Conservation (phyloP, 1,284 basidiomycete species). For the Heliocybe sulcata region DNA sequence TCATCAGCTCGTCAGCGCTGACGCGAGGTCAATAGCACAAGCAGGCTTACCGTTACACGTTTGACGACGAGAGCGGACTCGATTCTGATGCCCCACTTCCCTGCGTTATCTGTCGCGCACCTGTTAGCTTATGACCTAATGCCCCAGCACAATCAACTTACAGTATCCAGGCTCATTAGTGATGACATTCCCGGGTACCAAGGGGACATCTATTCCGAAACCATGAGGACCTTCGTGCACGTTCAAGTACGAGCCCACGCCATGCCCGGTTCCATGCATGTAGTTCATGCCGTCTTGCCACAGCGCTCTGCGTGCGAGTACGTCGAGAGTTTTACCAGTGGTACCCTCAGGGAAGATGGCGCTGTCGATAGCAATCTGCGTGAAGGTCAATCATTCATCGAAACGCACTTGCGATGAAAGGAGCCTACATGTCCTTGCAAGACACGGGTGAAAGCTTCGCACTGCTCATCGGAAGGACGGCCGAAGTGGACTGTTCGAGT, state of each 20-base stretch:
- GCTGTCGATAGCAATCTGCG: slow-evolving; percentile 83
- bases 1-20: not conserved
- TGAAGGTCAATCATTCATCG: slow-evolving; percentile 8
- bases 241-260: slow-evolving; percentile 75
- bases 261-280: slow-evolving; percentile 80
- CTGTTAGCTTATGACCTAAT: slow-evolving; percentile 11
- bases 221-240: slow-evolving; percentile 75
- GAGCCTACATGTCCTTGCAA: slow-evolving; percentile 87
- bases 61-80: slow-evolving; percentile 78
- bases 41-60: slow-evolving; percentile 47
- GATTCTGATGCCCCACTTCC: slow-evolving; percentile 84
- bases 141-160: slow-evolving; percentile 28
- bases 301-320: slow-evolving; percentile 77
- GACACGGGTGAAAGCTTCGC: slow-evolving; percentile 90
- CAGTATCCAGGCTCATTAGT: slow-evolving; percentile 87
- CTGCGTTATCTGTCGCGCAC: slow-evolving; percentile 57
- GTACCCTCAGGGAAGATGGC: slow-evolving; percentile 88
- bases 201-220: slow-evolving; percentile 58
- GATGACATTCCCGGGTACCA: slow-evolving; percentile 80
- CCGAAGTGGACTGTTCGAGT: slow-evolving; percentile 91
- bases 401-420: too few species aligned
- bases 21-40: not conserved
- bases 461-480: slow-evolving; percentile 71
- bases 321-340: slow-evolving; percentile 74
- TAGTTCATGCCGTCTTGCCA: slow-evolving; percentile 91